Conservation (phyloP, 139 green algal genomes). For the Haematococcus sp. region DNA sequence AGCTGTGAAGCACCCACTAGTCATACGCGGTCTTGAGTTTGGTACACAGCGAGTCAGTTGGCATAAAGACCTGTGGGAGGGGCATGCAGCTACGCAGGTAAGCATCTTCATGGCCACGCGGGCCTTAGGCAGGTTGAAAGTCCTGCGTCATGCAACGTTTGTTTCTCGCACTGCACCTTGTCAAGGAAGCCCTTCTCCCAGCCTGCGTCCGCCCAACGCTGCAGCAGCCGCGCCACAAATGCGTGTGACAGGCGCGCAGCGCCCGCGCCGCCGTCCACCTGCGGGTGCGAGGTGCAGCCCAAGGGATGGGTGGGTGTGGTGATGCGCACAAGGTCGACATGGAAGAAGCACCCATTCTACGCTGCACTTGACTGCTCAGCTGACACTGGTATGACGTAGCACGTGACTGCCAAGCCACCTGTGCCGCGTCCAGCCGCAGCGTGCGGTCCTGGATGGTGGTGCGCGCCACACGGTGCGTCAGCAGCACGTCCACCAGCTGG, state of each 20-base stretch:
- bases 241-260: not conserved
- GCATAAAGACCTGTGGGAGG: not conserved
- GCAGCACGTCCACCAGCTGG: conserved; percentile 9
- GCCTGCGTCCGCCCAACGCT: not conserved
- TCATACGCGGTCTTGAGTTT: conserved; percentile 18
- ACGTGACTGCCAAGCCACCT: too few relatives aligned
- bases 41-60: conserved; percentile 9
- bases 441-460: conserved; percentile 8
- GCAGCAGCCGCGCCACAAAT: conserved; percentile 5
- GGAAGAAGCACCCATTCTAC: too few relatives aligned
- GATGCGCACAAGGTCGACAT: too few relatives aligned
- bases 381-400: too few relatives aligned
- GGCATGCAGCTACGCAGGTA: too few relatives aligned
- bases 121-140: too few relatives aligned
- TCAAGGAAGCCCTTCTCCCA: conserved; percentile 12
- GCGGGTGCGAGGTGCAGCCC: too few relatives aligned
- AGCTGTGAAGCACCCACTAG: not conserved
- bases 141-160: too few relatives aligned
- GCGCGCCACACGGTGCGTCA: conserved; percentile 6
- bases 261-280: too few relatives aligned
- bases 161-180: too few relatives aligned
- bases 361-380: too few relatives aligned
- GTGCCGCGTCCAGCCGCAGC: not conserved
- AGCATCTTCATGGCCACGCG: too few relatives aligned
- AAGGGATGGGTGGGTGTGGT: not conserved